Percentiles rank a stretch among this genome's conserved stretches.
These are phyloP conservation scores for Euryodendron excelsum DNA, from an alignment of 148 eudicot genomes.

Conservation along the genomic window DNA sequence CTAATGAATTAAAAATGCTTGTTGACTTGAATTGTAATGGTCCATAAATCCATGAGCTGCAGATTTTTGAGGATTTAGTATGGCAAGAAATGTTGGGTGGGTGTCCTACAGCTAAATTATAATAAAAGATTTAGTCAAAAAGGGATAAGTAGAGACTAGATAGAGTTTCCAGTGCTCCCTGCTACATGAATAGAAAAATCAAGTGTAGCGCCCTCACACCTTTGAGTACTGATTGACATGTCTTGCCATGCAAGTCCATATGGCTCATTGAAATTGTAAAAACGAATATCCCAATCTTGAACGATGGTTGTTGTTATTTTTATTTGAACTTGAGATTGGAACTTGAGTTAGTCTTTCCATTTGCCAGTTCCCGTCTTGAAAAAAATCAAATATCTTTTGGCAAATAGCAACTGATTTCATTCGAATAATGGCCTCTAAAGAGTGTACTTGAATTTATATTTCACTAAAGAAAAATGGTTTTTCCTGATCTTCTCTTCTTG, in stretches of 20 bases:
- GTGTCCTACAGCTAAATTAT: background rate
- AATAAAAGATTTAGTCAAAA: background rate
- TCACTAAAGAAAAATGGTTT: background rate
- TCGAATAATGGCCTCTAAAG: background rate
- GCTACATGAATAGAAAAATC: background rate
- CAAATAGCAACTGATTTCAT: background rate
- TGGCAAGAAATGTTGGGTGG: background rate
- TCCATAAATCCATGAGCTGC: background rate
- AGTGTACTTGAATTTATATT: background rate
- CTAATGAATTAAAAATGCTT: background rate
- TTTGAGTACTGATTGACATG: background rate
- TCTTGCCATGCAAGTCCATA: background rate
- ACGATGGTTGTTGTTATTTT: background rate
- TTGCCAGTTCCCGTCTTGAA: background rate
- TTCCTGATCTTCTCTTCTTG: background rate
- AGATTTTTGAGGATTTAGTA: background rate
- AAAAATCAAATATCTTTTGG: background rate
- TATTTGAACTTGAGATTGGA: background rate
- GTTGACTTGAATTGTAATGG: background rate
- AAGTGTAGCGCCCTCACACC: background rate
- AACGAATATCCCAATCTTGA: background rate
- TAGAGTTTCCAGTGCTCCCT: too few species aligned
- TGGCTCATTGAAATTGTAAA: background rate
- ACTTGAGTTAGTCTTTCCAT: background rate
- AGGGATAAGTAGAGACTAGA: background rate